Percentiles rank a stretch among this genome's conserved stretches.
phyloP scores from a whole-genome alignment of 257 asterid species.

The Solanum chiquidenum region DNA sequence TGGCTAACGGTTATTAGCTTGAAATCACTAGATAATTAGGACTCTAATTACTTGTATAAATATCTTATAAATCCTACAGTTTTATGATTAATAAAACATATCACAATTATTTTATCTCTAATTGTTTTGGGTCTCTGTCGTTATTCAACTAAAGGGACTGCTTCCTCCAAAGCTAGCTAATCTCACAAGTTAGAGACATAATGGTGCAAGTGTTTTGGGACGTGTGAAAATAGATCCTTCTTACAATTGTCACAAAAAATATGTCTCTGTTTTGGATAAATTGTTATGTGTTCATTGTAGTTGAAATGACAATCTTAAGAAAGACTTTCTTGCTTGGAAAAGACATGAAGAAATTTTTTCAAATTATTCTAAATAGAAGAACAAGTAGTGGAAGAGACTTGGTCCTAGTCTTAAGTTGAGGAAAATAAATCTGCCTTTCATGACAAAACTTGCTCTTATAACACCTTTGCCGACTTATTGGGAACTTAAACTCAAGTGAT shows the following conservation, averaged over 20 bases:
- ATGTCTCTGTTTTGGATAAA: not conserved
- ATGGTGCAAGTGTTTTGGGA: not conserved
- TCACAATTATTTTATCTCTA: not conserved
- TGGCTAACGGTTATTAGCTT: not conserved
- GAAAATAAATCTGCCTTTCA: no score
- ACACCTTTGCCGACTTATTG: not conserved
- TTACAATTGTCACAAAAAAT: not conserved
- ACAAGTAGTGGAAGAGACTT: not conserved
- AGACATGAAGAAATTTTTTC: no score
- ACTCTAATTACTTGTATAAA: not conserved
- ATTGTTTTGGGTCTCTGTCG: not conserved
- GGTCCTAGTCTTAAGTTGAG: not conserved
- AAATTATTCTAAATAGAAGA: not conserved
- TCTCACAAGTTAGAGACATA: not conserved
- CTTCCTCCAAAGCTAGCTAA: not conserved
- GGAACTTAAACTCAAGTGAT: not conserved
- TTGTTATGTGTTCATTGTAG: not conserved
- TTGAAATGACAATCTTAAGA: no score
- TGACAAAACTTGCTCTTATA: not conserved
- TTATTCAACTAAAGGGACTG: not conserved
- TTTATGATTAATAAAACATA: not conserved
- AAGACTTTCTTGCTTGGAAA: no score
- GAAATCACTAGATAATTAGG: not conserved
- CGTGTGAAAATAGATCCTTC: not conserved
- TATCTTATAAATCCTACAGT: not conserved